Base-by-base conservation (phyloP, 140 eudicot genomes). In the Ambrosia hybrid region DNA sequence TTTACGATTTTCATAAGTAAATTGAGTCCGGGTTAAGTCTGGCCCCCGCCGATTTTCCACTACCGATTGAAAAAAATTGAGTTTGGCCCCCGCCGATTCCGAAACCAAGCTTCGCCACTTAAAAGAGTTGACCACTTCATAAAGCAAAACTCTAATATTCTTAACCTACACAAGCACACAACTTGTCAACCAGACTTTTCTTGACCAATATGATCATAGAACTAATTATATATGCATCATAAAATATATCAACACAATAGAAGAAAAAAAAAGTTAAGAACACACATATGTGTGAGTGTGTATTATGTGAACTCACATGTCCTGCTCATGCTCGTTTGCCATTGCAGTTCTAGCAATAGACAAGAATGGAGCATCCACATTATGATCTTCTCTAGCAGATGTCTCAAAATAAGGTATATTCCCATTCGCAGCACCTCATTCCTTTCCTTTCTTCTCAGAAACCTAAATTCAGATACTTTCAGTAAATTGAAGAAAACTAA, bases 371-470 rank as follows among this genome's bases (percentile, higher is more conserved):
- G 89, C 81, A 80, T 93, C 98, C 55, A 93, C 98, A 21, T 90
- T 89, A 73, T 73, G 81, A 82, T 93, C 96, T 78, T 90, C 98
- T 76, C 90, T 93, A 41, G 98, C 98, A 73, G 98, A 93, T 60
- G 98, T 93, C 83, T 93, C 98, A 61, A 85, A 89, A 85, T 93
- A 93, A 62, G 97, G 96, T 38, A 93, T 89, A 73, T 92, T 87
- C 75, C 96, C 98, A 72, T 89, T 92, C 63, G 98, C 84, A 76
- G 98, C 88, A 84, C 98, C 89, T 97, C 96, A 93, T 56, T 93
- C 98, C 79, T 64, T 87, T 3, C 93, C 97, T 76, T 85, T 87
- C 79, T 87, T 90, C 84, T 93, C 98, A 62, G 98, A 93, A 73
- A 93, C 98, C 98, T 92, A 83, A 16, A 76, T 10, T 39, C 26